Evolutionary conservation across 768 basidiomycete species (phyloP).

Genomic region (Mycena leptocephala): DNA sequence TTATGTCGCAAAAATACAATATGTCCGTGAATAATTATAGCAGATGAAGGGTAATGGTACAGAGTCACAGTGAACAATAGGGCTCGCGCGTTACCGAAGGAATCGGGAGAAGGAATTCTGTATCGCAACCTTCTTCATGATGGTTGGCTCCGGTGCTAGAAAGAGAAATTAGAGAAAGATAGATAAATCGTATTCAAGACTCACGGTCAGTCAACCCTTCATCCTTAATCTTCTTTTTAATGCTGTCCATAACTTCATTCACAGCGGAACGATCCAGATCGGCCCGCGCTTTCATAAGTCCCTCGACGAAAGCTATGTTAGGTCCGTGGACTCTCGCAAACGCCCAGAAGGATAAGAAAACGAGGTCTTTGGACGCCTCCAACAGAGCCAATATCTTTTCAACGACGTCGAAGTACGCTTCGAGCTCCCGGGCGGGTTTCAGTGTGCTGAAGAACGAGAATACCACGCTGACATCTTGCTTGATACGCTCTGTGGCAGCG

Average conservation of each 20-base stretch:
- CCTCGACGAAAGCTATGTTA: slow-evolving; percentile 92
- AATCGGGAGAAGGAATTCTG: slow-evolving; percentile 85
- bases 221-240: slow-evolving; percentile 94
- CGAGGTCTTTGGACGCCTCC: slow-evolving; percentile 90
- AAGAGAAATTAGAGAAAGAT: slow-evolving; percentile 26
- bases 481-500: slow-evolving; percentile 86
- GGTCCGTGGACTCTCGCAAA: slow-evolving; percentile 97
- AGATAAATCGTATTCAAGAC: slow-evolving; percentile 46
- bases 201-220: slow-evolving; percentile 88
- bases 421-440: slow-evolving; percentile 86
- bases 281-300: slow-evolving; percentile 89
- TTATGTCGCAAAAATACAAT: slow-evolving; percentile 33
- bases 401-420: slow-evolving; percentile 87
- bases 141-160: slow-evolving; percentile 85
- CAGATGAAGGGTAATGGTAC: neutral
- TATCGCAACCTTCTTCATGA: slow-evolving; percentile 92
- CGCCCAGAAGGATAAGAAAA: slow-evolving; percentile 93
- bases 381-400: slow-evolving; percentile 88
- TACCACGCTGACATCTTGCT: slow-evolving; percentile 83
- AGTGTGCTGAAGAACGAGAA: slow-evolving; percentile 88
- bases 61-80: neutral
- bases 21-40: slow-evolving; percentile 16
- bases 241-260: slow-evolving; percentile 93
- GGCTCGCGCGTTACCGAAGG: slow-evolving; percentile 57
- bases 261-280: slow-evolving; percentile 93